Conservation (phyloP, 2,329 filamentous ascomycete genomes). For the Simplicillium sp. region DNA sequence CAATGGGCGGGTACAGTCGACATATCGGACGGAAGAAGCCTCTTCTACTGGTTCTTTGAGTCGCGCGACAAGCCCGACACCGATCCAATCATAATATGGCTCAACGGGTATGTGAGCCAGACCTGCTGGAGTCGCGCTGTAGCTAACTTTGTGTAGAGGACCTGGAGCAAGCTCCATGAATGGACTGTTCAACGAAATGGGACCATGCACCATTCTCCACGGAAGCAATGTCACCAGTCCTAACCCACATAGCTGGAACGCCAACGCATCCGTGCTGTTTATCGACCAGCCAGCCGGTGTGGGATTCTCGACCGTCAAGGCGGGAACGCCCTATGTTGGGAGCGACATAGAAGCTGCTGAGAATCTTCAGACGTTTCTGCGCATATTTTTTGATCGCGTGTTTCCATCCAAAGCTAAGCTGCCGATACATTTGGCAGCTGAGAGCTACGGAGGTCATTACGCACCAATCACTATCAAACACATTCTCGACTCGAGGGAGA, state of each 20-base stretch:
- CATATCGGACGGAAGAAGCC: conserved; percentile 2
- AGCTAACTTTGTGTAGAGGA: conserved; percentile 2
- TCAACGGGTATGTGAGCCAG: conserved; percentile 50
- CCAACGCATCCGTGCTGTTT: conserved; percentile 24
- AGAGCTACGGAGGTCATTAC: conserved; percentile 64
- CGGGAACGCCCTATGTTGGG: conserved; percentile 15
- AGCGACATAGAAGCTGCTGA: conserved; percentile 31
- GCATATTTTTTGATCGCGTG: conserved; percentile 30
- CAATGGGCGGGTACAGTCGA: conserved; percentile 6
- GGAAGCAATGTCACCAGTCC: conserved; percentile 7
- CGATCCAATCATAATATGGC: conserved; percentile 78
- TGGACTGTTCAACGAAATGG: conserved; percentile 7
- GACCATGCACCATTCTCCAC: conserved; percentile 9
- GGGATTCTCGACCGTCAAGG: conserved; percentile 37
- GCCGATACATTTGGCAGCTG: conserved; percentile 34
- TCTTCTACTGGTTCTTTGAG: conserved; percentile 69
- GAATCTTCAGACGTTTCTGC: conserved; percentile 37
- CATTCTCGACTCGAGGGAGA: conserved; percentile 6
- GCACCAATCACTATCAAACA: conserved; percentile 4
- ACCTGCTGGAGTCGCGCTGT: no score
- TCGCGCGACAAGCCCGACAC: conserved; percentile 87
- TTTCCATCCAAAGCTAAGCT: conserved; percentile 27
- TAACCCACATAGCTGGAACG: conserved; percentile 10
- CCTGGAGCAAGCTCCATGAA: neutral
- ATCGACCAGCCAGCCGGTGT: conserved; percentile 45